phyloP scores from a whole-genome alignment of 202 grass and related monocot species.

The Hordeum pubiflorum region DNA sequence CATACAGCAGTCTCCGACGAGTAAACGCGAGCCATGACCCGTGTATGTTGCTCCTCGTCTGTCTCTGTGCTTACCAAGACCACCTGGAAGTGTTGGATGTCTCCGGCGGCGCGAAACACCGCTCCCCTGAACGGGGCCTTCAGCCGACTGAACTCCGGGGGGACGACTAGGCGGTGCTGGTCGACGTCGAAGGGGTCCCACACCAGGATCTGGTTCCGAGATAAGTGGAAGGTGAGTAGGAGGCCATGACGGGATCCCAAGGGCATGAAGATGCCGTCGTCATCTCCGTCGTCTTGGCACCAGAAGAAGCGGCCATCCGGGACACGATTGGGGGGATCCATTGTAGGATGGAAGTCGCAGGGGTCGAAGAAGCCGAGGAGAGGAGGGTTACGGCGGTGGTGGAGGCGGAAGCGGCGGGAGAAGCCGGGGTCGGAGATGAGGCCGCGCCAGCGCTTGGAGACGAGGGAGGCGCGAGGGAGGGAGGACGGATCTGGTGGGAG shows the following conservation, averaged over 20 bases:
- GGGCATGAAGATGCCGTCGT: neutral
- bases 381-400: neutral
- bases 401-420: neutral
- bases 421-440: neutral
- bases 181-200: neutral
- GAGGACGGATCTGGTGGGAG: neutral
- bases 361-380: too few relatives aligned
- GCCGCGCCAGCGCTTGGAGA: neutral
- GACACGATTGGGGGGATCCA: neutral
- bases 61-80: neutral
- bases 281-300: neutral
- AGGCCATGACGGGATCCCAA: neutral
- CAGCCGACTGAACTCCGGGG: fast-evolving
- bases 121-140: neutral
- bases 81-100: neutral
- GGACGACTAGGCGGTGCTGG: neutral
- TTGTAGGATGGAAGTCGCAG: neutral
- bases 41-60: too few relatives aligned
- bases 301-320: too few relatives aligned
- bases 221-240: neutral
- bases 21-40: neutral
- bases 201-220: neutral
- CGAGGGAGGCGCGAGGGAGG: neutral
- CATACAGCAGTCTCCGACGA: neutral
- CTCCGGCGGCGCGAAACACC: neutral